Base-by-base conservation (phyloP, 805 yeast genomes). In the Pichia occidentalis region DNA sequence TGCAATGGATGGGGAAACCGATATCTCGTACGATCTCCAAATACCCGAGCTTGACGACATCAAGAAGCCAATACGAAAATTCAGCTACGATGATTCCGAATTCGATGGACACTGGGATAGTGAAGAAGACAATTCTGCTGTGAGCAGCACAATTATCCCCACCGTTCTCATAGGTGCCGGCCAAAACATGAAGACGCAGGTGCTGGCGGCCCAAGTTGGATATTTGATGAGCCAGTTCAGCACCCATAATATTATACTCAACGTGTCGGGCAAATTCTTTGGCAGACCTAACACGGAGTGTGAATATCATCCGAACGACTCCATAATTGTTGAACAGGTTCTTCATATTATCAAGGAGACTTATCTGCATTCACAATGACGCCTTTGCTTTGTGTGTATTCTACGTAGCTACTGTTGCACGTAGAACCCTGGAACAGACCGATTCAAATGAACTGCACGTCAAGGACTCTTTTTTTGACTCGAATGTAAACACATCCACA, bases 191-290 rank as follows among this genome's bases (percentile, higher is more conserved):
- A 71, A 70, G 32, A 70, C 70, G 1, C 61, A 71, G 38, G 60
- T 73, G 10, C 54, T 66, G 60, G 63, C 74, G 3, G 57, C 71
- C 7, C 74, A 73, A 48, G 59, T 73, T 4, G 77, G 75, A 2
- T 65, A 66, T 48, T 46, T 70, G 27, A 46, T 70, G 17, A 47
- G 54, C 11, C 57, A 57, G 35, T 26, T 43, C 8, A 46, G 56
- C 9, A 64, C 66, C 7, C 67, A 68, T 40, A 64, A 61, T 39
- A 54, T 67, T 7, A 66, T 71, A 4, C 43, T 73, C 17, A 67
- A 70, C 26, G 57, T 70, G 8, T 73, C 73, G 20, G 66, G 73
- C 1, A 58, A 57, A 47, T 64, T 75, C 61, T 73, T 73, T 52
- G 46, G 48, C 17, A 23, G 22, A 2, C 17, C 38, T n/a, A 14